Base-by-base conservation (phyloP, 768 basidiomycete genomes). In the Mycena haematopus region DNA sequence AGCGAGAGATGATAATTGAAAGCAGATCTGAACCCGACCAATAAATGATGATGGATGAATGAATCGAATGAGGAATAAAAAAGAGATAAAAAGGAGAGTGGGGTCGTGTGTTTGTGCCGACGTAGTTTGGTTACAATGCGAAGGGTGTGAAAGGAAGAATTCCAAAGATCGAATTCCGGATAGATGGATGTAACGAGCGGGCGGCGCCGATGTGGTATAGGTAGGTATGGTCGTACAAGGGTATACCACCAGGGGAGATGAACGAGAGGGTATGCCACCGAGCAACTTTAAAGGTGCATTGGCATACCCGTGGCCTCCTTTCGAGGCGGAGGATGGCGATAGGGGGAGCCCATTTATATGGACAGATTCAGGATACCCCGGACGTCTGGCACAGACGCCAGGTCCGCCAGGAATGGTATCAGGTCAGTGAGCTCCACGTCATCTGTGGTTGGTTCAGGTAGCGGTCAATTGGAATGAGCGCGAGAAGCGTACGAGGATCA, bases 361-460 rank as follows among this genome's bases (percentile, higher is more conserved):
- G 90, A 89, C 63, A 91, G 93, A 72, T 96, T 93, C 66, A 98
- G 82, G 40, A 97, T 89, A 47, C 92, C 95, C 61, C 97, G 84
- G 50, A 99, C 92, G 75, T 99, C 97, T 60, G 89, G 89, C 35
- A 95, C 94, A 25, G 83, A 80, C 35, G 80, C 84, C 36, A 99
- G 83, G 76, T 99, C 97, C 36, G 92, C 79, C 65, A 99, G 84
- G 84, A 99, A 99, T 29, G 95, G 94, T 58, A 95, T 89, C 54
- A 99, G 80, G 76, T 99, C 96, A 42, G 93, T 97, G 66, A 99
- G 84, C 75, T 99, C 96, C 50, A 96, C 96, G 73, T 99, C 96
- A 71, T 98, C 36, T 36, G 36, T 13, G 36, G 9, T 36, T 13
- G 11, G 8, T 2, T 36, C 36, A 36, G 14, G 9, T 36, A 7